phyloP scores from a whole-genome alignment of 768 basidiomycete genomes.

The Lentinula edodes region DNA sequence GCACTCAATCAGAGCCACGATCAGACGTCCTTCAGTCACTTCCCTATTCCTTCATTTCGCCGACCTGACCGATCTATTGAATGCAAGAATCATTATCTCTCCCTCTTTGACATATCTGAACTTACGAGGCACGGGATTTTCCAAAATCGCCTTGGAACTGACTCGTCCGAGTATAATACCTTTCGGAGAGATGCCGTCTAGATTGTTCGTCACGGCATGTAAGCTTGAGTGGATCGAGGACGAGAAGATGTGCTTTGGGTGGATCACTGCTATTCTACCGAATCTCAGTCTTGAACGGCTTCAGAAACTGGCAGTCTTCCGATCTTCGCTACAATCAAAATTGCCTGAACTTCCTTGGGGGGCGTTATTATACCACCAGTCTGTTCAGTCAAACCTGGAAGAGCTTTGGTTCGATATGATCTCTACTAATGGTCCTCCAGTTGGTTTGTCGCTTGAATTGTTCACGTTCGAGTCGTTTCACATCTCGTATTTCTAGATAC shows the following conservation, averaged over 20 bases:
- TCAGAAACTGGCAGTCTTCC: background rate
- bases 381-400: background rate
- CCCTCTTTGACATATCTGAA: background rate
- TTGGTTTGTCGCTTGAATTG: background rate
- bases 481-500: background rate
- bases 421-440: background rate
- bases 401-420: slow-evolving; percentile 3
- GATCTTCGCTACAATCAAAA: background rate
- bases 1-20: background rate
- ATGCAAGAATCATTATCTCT: background rate
- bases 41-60: background rate
- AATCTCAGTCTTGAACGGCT: slow-evolving; percentile 1
- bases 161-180: background rate
- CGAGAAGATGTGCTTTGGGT: background rate
- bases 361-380: slow-evolving; percentile 1
- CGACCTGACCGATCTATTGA: background rate
- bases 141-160: background rate
- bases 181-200: background rate
- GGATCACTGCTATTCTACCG: slow-evolving; percentile 1
- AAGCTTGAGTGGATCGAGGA: slow-evolving; percentile 6
- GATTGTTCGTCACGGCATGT: slow-evolving; percentile 1
- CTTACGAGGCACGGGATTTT: background rate
- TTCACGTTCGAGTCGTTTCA: background rate
- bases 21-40: background rate
- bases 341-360: background rate